Base-by-base conservation (phyloP, 352 stramenopile species). In the Elongisporangium undulatum region DNA sequence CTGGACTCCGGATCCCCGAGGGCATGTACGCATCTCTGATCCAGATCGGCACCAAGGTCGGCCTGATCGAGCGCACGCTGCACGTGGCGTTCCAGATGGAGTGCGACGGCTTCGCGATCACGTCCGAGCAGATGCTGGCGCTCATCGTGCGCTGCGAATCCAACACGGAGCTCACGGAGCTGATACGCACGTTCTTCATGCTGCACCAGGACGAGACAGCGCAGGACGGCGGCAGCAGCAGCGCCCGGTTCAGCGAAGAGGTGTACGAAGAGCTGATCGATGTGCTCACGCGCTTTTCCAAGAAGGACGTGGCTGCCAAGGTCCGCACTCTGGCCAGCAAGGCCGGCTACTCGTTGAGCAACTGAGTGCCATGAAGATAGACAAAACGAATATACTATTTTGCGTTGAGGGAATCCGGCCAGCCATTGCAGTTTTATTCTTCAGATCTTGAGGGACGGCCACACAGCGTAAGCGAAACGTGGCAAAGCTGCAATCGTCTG, bases 41-140 rank as follows among this genome's bases (percentile, higher is more conserved):
- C 48, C 65, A 72, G 13, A 60, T 87, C n/a, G 84, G 84, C 39
- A 90, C 75, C 9, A 64, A 67, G 12, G 71, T 71, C 34, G 81
- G 81, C 13, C 71, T 92, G 49, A 68, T 90, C 20, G 73, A 88
- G 59, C 78, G 82, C 34, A 89, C 84, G 15, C 67, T 93, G 51
- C 75, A 89, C 54, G 51, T 93, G 19, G 84, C 84, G 15, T 90
- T 87, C 68, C 87, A 93, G 56, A 93, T 93, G 84, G 84, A 93
- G 56, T 93, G 84, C 61, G 84, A 93, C 52, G 84, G 84, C 24
- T 79, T 84, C 45, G 55, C 63, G 20, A 58, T 93, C 19, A 77
- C 71, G 15, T 74, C 74, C 0, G 57, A 65, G 13, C 77, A 90
- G 55, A 59, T 91, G 58, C 70, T 76, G 34, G 68, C 62, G 45